Evolutionary conservation across 148 eudicot genomes (phyloP), one percentile per base, ranked within the genome.

Genomic region (Chenopodium quinoa): DNA sequence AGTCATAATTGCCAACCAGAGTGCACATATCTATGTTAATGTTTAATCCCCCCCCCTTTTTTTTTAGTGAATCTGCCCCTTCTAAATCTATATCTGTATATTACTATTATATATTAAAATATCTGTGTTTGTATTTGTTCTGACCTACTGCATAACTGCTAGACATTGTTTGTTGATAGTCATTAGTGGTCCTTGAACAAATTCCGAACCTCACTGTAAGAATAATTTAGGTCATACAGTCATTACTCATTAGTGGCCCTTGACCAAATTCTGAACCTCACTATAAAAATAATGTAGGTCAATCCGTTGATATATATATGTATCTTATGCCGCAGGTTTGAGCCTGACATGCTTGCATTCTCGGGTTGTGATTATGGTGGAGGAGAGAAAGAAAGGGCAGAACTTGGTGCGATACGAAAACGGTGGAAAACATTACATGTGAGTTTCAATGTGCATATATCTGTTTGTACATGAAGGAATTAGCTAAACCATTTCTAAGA

Each of bases 341-440:
- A 94, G 85, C 86, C 98, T 69, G 98, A 94, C 85, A 94, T 94
- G 97, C 97, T 94, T 65, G 98, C 98, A 40, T 94, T 94, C 89
- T 92, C 98, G 69, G 98, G 98, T 63, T 94, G 98, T 77, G 84
- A 94, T 82, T 94, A 92, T 84, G 98, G 98, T 46, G 97, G 97
- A 71, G 97, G 97, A 73, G 97, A 92, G 80, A 88, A 88, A 78
- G 98, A 92, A 86, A 88, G 78, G 73, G 76, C 37, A 23, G 98
- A 94, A 80, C 88, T 94, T 31, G 90, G 91, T 34, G 65, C 81
- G 56, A 81, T 94, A 69, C 83, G 92, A 65, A 92, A 83, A 82
- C 90, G 95, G 71, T 94, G 98, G 98, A 92, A 91, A 86, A 92
- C 88, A 23, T 87, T 92, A 76, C 97, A 88, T 88, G 98, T 94